Evolutionary conservation across 176 grass and related monocot species (phyloP).

Genomic region (Neostapfia colusana): DNA sequence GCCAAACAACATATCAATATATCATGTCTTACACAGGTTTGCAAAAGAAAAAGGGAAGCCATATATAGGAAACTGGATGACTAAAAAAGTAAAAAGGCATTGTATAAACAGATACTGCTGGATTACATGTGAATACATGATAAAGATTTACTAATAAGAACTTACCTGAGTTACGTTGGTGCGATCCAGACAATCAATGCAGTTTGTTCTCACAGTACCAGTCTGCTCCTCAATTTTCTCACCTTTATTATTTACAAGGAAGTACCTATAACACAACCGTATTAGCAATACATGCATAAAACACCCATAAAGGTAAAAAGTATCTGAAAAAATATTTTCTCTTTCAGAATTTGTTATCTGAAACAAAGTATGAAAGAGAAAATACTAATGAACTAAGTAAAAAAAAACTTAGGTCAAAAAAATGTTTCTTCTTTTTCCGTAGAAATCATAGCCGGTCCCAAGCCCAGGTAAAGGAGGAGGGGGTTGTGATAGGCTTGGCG

Average conservation of each 20-base stretch:
- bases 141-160: conserved; percentile 36
- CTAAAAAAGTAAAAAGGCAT: neutral
- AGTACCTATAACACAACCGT: conserved; percentile 66
- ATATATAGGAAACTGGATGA: neutral
- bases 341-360: too few relatives aligned
- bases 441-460: too few relatives aligned
- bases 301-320: conserved; percentile 6
- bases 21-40: neutral
- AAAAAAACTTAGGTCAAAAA: neutral
- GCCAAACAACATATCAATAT: neutral
- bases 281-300: conserved; percentile 33
- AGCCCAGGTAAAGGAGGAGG: too few relatives aligned
- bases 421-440: too few relatives aligned
- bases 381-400: too few relatives aligned
- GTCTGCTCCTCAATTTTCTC: conserved; percentile 76
- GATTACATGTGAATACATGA: neutral
- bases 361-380: too few relatives aligned
- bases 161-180: conserved; percentile 99
- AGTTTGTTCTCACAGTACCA: conserved; percentile 85
- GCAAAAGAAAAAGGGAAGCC: neutral
- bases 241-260: conserved; percentile 68
- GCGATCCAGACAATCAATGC: conserved; percentile 96
- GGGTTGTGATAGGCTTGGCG: too few relatives aligned
- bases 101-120: conserved; percentile 3
- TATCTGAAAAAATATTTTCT: neutral